Evolutionary conservation across 177 flowering plant species (phyloP), one percentile per base, ranked within the genome.

Genomic region (Vitis hybrid): DNA sequence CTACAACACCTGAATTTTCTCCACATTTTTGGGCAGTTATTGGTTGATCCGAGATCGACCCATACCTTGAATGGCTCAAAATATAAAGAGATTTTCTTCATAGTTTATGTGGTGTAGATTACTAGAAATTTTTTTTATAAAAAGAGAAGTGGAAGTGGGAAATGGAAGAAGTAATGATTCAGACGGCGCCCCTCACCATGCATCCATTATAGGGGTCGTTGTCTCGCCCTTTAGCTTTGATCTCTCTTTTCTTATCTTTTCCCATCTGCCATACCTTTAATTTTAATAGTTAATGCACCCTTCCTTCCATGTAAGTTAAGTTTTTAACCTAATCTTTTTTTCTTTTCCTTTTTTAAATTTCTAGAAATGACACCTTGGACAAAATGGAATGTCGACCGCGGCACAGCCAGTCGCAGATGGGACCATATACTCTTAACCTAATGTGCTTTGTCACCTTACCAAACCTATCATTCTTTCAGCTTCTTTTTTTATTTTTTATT

Each of bases 111-210:
- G 39, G 51, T 26, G 56, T n/a, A 51, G 18, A 54, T 14, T 54
- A 54, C 56, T 54, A 54, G 1, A 54, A 2, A 17, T 54, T 54
- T 12, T 15, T 2, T 54, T 11, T 3, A 14, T 11, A n/a, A 54
- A 54, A 54, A 13, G 17, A 57, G 21, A 6, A 23, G 9, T 57
- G 60, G 60, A 57, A 57, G 60, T 23, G 45, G 8, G 45, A 39
- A 39, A 39, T 39, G 45, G 7, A 26, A 54, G 49, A 48, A 19
- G 63, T 48, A 68, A 69, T 60, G 51, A 60, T 69, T 69, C 71
- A 69, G 12, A 55, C 71, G 58, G 71, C 71, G 65, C 57, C 65
- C 19, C 64, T 68, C 56, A 19, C 32, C 15, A 13, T 45, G 62
- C 19, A 51, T 57, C 60, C 11, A 57, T 57, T 57, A 21, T 10